Evolutionary conservation across 78 protist species (phyloP), one percentile per base, ranked within the genome.

Genomic region (Cavenderia fasciculata): DNA sequence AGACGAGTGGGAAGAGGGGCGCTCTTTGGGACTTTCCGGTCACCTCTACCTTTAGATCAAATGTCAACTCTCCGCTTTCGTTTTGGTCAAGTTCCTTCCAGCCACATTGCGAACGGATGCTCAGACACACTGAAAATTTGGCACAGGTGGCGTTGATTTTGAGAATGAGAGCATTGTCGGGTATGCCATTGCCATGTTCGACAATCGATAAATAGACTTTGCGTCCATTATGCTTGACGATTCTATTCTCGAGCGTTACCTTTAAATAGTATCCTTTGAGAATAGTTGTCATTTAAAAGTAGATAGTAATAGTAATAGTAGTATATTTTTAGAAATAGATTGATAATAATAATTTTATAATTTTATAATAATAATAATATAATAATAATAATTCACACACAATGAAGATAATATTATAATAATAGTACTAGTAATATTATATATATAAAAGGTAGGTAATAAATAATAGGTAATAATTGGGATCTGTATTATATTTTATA

Each of bases 261-360:
- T 79, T 79, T 29, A 79, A 49, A 52, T 79, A 79, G 47, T 79
- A 79, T 27, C 88, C 88, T 66, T 79, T 79, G 57, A 79, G 44
- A 36, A 79, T 79, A 8, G 88, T 79, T 79, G 88, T 79, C 88
- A 79, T 79, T n/a, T n/a, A n/a, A n/a, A n/a, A n/a, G n/a, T n/a
- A n/a, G n/a, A n/a, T n/a, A n/a, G n/a, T n/a, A n/a, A n/a, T n/a
- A n/a, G n/a, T n/a, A n/a, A n/a, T n/a, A n/a, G n/a, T n/a, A n/a
- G n/a, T n/a, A n/a, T n/a, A n/a, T n/a, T n/a, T n/a, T n/a, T n/a
- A n/a, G n/a, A n/a, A n/a, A n/a, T n/a, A n/a, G n/a, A n/a, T n/a
- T n/a, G n/a, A n/a, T n/a, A n/a, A n/a, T n/a, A n/a, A n/a, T n/a
- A n/a, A n/a, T n/a, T n/a, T n/a, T n/a, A n/a, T n/a, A n/a, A n/a